Conservation (phyloP, 345 rosid genomes). For the Schrenkiella parvula region DNA sequence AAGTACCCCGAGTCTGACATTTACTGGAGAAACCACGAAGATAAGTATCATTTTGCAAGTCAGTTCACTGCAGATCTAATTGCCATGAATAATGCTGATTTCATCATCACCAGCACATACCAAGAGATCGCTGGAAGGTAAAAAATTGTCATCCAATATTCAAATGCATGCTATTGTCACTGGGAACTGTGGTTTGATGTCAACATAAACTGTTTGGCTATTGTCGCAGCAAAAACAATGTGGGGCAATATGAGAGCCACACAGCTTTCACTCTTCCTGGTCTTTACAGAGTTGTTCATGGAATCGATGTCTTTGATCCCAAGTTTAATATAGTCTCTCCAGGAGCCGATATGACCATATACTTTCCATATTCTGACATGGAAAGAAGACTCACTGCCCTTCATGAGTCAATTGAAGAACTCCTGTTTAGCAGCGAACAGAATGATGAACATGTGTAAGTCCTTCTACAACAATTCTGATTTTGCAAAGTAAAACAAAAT, state of each 20-base stretch:
- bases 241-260: conserved; percentile 61
- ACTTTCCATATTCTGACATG: conserved; percentile 51
- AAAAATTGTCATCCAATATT: not conserved
- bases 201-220: not conserved
- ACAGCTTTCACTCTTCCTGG: conserved; percentile 65
- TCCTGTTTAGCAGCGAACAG: conserved; percentile 43
- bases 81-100: conserved; percentile 59
- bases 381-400: conserved; percentile 49
- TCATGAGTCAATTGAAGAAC: conserved; percentile 49
- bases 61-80: conserved; percentile 57
- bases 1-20: conserved; percentile 57
- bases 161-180: not conserved
- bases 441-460: conserved; percentile 57
- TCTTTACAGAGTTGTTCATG: conserved; percentile 56
- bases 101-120: conserved; percentile 52
- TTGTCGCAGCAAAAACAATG: conserved; percentile 43
- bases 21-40: conserved; percentile 51
- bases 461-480: not conserved
- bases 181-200: not conserved
- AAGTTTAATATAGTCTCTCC: conserved; percentile 67
- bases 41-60: conserved; percentile 51
- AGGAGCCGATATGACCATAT: conserved; percentile 61
- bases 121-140: conserved; percentile 57
- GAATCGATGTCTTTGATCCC: conserved; percentile 59
- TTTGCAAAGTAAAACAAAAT: not conserved